A percentile compares a stretch with the other conserved stretches of the same genome.
Conservation (phyloP, 176 grass and related monocot species). For the Hsuehochloa calcarea region DNA sequence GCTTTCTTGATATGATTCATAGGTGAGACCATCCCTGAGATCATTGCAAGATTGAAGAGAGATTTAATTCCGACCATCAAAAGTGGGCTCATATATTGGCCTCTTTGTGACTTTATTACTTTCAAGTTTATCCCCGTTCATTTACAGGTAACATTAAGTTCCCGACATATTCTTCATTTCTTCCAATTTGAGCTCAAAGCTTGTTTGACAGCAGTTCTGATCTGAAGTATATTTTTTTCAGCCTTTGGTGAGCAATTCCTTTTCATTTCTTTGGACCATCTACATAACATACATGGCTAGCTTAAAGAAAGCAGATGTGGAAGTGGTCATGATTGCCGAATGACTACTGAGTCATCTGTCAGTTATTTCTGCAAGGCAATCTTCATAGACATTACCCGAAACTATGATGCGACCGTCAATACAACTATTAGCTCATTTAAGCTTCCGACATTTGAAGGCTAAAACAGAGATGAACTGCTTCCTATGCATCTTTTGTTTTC, state of each 20-base stretch:
- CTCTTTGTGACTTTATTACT: constrained; percentile 92
- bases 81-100: constrained; percentile 88
- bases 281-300: constrained; percentile 99
- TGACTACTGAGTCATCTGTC: constrained; percentile 6
- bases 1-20: constrained; percentile 36
- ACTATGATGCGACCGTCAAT: not conserved
- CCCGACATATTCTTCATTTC: constrained; percentile 8
- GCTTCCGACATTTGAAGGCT: not conserved
- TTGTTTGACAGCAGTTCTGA: constrained; percentile 27
- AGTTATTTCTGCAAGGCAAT: constrained; percentile 22
- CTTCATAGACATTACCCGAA: constrained; percentile 5
- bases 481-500: not conserved
- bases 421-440: not conserved
- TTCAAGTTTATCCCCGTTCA: constrained; percentile 90
- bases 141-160: constrained; percentile 63
- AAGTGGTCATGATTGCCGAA: constrained; percentile 34
- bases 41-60: constrained; percentile 88
- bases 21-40: constrained; percentile 77
- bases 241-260: constrained; percentile 96
- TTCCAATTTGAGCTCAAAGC: not conserved
- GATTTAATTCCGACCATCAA: constrained; percentile 74
- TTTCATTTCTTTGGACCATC: constrained; percentile 97
- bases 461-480: constrained; percentile 17
- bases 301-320: constrained; percentile 65
- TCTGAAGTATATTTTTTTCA: constrained; percentile 38